These are phyloP conservation scores for Talaromyces liani DNA, from an alignment of 495 filamentous ascomycete species.

Conservation along the genomic window DNA sequence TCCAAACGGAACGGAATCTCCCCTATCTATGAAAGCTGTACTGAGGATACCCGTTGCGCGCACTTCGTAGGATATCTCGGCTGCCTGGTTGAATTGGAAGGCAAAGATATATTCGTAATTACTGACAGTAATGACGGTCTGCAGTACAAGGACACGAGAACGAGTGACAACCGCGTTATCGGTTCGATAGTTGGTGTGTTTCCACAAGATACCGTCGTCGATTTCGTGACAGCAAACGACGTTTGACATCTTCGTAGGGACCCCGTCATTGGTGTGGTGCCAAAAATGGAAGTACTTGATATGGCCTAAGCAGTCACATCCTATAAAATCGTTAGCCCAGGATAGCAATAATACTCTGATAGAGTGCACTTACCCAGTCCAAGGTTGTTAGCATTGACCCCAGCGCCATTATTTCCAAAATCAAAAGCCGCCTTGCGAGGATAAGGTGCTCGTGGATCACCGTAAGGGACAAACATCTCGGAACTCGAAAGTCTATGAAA, in stretches of 20 bases:
- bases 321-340: neutral
- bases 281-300: slow-evolving; percentile 57
- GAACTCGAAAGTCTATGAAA: slow-evolving; percentile 64
- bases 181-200: slow-evolving; percentile 62
- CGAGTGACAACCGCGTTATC: slow-evolving; percentile 48
- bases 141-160: slow-evolving; percentile 51
- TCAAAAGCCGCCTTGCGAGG: slow-evolving; percentile 64
- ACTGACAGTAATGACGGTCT: slow-evolving; percentile 70
- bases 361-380: slow-evolving; percentile 27
- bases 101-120: slow-evolving; percentile 87
- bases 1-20: slow-evolving; percentile 54
- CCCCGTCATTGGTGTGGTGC: slow-evolving; percentile 42
- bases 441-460: slow-evolving; percentile 55
- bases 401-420: slow-evolving; percentile 59
- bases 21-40: slow-evolving; percentile 61
- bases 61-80: slow-evolving; percentile 71
- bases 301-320: slow-evolving; percentile 59
- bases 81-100: slow-evolving; percentile 77
- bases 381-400: slow-evolving; percentile 58
- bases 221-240: slow-evolving; percentile 60
- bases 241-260: slow-evolving; percentile 45
- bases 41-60: slow-evolving; percentile 82
- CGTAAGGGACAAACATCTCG: slow-evolving; percentile 66
- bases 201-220: slow-evolving; percentile 60
- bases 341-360: neutral